These are phyloP conservation scores for Sphagnum tenellum DNA, from an alignment of 225 moss, liverwort and hornwort species.

Conservation along the genomic window DNA sequence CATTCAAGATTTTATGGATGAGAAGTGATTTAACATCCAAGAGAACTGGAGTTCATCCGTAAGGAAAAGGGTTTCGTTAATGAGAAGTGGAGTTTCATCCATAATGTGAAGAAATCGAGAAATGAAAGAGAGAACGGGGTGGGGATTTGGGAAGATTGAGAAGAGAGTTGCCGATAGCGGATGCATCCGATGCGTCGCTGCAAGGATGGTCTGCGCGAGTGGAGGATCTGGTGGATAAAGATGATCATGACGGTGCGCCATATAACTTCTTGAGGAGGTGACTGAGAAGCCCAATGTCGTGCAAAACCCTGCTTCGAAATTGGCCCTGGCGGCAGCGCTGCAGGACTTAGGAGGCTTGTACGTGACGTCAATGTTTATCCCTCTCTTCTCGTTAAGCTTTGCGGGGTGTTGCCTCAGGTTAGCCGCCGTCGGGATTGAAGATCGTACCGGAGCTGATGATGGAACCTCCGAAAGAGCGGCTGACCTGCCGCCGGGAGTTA, in stretches of 20 bases:
- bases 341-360: slow-evolving; percentile 40
- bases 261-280: slow-evolving; percentile 42
- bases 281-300: slow-evolving; percentile 35
- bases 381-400: slow-evolving; percentile 1
- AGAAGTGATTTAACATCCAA: too few species aligned
- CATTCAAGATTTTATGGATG: too few species aligned
- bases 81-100: too few species aligned
- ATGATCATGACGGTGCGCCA: slow-evolving; percentile 50
- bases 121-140: too few species aligned
- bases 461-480: slow-evolving; percentile 24
- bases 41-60: too few species aligned
- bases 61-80: too few species aligned
- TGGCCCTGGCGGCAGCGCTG: slow-evolving; percentile 41
- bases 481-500: slow-evolving; percentile 12
- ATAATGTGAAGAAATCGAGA: too few species aligned
- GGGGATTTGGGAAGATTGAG: too few species aligned
- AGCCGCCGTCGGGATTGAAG: neutral
- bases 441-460: neutral
- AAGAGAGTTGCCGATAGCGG: neutral
- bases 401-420: neutral
- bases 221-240: slow-evolving; percentile 63
- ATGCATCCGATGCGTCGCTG: slow-evolving; percentile 23
- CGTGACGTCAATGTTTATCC: slow-evolving; percentile 44
- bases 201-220: slow-evolving; percentile 59
- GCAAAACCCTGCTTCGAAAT: slow-evolving; percentile 24